These are phyloP conservation scores for Trapa incisa DNA, from an alignment of 345 rosid genomes.

Conservation along the genomic window DNA sequence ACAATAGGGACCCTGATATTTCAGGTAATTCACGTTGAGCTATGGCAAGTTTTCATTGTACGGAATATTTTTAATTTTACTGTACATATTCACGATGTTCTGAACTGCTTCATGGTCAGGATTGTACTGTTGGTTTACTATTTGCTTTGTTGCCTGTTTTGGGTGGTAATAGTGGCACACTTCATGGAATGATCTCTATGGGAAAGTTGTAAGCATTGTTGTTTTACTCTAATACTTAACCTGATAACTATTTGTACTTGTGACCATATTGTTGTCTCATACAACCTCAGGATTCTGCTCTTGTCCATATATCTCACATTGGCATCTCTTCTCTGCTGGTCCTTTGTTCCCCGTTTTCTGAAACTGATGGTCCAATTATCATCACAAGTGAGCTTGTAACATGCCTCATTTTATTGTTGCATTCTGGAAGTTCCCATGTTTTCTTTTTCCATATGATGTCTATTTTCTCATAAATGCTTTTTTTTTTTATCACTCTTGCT, in stretches of 20 bases:
- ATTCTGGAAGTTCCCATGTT: not conserved
- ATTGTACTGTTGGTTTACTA: slow-evolving; percentile 88
- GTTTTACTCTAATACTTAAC: not conserved
- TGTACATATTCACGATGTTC: slow-evolving; percentile 7
- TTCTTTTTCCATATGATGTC: slow-evolving; percentile 8
- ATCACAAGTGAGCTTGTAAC: slow-evolving; percentile 69
- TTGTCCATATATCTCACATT: slow-evolving; percentile 61
- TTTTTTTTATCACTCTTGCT: slow-evolving; percentile 8
- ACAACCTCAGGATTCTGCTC: slow-evolving; percentile 54
- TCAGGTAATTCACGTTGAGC: slow-evolving; percentile 45
- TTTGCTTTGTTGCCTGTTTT: slow-evolving; percentile 93
- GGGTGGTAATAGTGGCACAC: slow-evolving; percentile 84
- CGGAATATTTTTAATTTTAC: slow-evolving; percentile 3
- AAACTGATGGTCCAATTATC: slow-evolving; percentile 93
- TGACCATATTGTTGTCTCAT: not conserved
- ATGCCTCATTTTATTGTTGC: not conserved
- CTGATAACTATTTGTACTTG: not conserved
- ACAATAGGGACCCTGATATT: slow-evolving; percentile 92
- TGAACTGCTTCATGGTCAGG: slow-evolving; percentile 38
- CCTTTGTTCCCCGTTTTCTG: slow-evolving; percentile 89
- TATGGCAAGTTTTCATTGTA: slow-evolving; percentile 5
- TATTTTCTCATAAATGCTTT: slow-evolving; percentile 2
- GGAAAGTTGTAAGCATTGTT: slow-evolving; percentile 73
- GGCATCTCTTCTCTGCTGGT: slow-evolving; percentile 81
- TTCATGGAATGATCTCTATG: slow-evolving; percentile 81